Evolutionary conservation across 148 eudicot genomes (phyloP), one percentile per base, ranked within the genome.

Genomic region (Diospyros kaki): DNA sequence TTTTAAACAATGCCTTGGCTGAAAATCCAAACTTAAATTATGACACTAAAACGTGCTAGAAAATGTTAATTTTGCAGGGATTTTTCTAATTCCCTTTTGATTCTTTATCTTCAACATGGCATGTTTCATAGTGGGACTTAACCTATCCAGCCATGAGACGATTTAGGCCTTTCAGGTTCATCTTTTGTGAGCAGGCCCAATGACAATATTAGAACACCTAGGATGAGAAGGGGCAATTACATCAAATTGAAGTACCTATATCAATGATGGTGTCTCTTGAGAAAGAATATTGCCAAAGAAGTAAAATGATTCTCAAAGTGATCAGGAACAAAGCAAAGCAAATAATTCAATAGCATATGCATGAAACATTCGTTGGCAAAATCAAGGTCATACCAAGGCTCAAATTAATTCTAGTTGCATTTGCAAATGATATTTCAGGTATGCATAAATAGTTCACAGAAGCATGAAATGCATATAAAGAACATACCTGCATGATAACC

Each of bases 401-500:
- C 56, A 12, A 72, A 72, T 59, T 46, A 38, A 5, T 9, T 18
- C 2, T 10, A 58, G 9, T 44, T n/a, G 54, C 4, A 41, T 1
- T 6, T 43, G 58, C 9, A 46, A 58, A n/a, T 48, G 65, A 73
- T 60, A 51, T 60, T 41, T 44, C 58, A 62, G 58, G 28, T 64
- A 52, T 51, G 70, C 52, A 52, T 52, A 17, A 14, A 63, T 38
- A 38, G 44, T 66, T 39, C 46, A 14, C 2, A 78, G 50, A 74
- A 17, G 17, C 4, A 9, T 17, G 15, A 48, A 52, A n/a, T 28
- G 71, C 42, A 44, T 28, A 79, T 61, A 51, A 74, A 48, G 51
- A 48, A 41, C 54, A 40, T 83, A 89, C 97, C 89, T 89, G 97
- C 97, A 91, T 91, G 78, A 91, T 83, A 69, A 91, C 97, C 74